These are phyloP conservation scores for Coprinellus aureogranulatus DNA, from an alignment of 768 basidiomycete species.

Conservation along the genomic window DNA sequence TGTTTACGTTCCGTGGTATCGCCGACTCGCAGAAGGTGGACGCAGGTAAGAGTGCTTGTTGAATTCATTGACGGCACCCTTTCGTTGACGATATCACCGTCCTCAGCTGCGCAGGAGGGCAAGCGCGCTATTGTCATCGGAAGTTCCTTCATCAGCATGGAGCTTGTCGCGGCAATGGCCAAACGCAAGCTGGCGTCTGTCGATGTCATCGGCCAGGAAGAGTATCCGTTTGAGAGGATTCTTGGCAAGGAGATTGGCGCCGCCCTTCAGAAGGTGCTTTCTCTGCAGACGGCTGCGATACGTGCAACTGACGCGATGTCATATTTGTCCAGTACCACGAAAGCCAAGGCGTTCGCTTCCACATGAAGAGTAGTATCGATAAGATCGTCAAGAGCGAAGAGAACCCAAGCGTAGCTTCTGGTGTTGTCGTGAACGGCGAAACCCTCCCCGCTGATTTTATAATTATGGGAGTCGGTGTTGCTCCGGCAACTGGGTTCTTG, in stretches of 20 bases:
- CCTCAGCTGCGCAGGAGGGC: slow-evolving; percentile 62
- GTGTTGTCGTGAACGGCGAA: slow-evolving; percentile 63
- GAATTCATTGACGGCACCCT: slow-evolving; percentile 5
- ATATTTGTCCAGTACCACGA: slow-evolving; percentile 63
- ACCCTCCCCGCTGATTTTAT: slow-evolving; percentile 73
- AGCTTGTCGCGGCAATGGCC: slow-evolving; percentile 73
- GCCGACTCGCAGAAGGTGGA: slow-evolving; percentile 71
- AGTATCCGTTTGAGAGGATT: slow-evolving; percentile 76
- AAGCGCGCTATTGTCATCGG: slow-evolving; percentile 82
- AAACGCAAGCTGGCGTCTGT: slow-evolving; percentile 78
- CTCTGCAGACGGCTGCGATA: no score
- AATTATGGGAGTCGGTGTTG: slow-evolving; percentile 84
- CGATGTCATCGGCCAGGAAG: slow-evolving; percentile 81
- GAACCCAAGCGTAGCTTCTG: slow-evolving; percentile 53
- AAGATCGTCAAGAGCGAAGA: slow-evolving; percentile 59
- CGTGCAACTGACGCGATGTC: background rate
- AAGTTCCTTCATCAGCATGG: slow-evolving; percentile 90
- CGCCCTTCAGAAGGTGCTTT: slow-evolving; percentile 66
- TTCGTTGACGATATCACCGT: background rate
- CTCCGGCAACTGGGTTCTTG: slow-evolving; percentile 77
- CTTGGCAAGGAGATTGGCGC: slow-evolving; percentile 79
- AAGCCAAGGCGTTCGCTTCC: slow-evolving; percentile 80
- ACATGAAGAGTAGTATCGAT: slow-evolving; percentile 67
- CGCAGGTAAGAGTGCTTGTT: slow-evolving; percentile 43
- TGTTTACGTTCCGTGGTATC: slow-evolving; percentile 71